Percentiles rank a stretch among this genome's conserved stretches.
Evolutionary conservation across 2,329 filamentous ascomycete species (phyloP).

Genomic region (Phoma herbarum): DNA sequence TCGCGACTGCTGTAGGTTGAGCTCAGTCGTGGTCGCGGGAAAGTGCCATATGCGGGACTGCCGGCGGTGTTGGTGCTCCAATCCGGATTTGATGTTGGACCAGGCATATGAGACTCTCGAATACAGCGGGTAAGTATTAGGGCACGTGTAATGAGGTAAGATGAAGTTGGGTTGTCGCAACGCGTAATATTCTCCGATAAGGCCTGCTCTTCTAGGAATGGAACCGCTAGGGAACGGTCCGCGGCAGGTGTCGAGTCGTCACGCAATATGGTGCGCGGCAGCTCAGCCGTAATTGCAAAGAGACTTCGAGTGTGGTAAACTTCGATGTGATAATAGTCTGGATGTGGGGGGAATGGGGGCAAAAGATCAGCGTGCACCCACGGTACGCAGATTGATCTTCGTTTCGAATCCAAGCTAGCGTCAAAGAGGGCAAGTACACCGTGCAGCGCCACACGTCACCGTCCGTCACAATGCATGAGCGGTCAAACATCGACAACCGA

Average conservation of each 20-base stretch:
- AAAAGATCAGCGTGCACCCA: conserved; percentile 13
- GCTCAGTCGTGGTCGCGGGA: conserved; percentile 30
- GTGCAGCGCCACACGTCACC: conserved; percentile 19
- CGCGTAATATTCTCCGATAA: conserved; percentile 11
- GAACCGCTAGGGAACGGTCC: background rate
- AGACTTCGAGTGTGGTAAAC: background rate
- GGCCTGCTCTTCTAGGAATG: background rate
- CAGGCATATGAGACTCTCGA: conserved; percentile 36
- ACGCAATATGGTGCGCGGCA: background rate
- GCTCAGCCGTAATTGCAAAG: background rate
- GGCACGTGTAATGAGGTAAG: background rate
- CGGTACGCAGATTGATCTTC: conserved; percentile 14
- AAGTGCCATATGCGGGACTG: conserved; percentile 38
- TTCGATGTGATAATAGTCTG: conserved; percentile 4
- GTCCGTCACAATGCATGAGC: background rate
- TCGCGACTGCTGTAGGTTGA: conserved; percentile 26
- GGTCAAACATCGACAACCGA: background rate
- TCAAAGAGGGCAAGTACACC: background rate
- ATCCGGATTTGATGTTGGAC: conserved; percentile 38
- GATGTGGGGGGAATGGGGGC: conserved; percentile 8
- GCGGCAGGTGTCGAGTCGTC: background rate
- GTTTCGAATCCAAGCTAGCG: conserved; percentile 16
- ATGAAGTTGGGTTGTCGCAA: background rate
- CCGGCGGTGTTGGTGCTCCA: conserved; percentile 31
- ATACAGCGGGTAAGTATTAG: background rate